Base-by-base conservation (phyloP, 345 rosid species). In the Dipteronia sinensis region DNA sequence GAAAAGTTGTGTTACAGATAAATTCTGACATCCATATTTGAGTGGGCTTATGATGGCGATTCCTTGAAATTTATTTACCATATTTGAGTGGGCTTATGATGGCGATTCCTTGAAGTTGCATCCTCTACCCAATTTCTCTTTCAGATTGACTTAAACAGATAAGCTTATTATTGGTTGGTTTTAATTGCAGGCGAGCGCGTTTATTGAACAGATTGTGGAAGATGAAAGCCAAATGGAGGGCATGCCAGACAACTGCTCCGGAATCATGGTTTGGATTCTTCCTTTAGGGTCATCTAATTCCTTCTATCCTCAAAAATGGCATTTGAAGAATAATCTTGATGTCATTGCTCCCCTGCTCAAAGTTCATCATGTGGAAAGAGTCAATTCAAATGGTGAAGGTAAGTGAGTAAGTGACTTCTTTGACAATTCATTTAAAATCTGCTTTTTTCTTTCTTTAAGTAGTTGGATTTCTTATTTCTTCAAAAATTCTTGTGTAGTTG, bases 191-290 rank as follows among this genome's bases (percentile, higher is more conserved):
- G 88, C 73, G 9, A 84, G 87, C 70, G 61, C 81, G 23, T 85
- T 89, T 55, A 72, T 91, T 10, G 91, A 91, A 77, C 91, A 88
- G 81, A 69, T 88, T 69, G 91, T 91, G 80, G 91, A 91, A 83
- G 95, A 91, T 81, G 95, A 91, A 74, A 88, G 87, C 81, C 91
- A 88, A 78, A 88, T 89, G 95, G 95, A 91, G 77, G 86, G 91
- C 79, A 80, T 88, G 27, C 79, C 42, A 51, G 84, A 80, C 17
- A 49, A 83, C 65, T 88, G 91, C 82, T 85, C 87, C n/a, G 84
- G 76, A 66, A 66, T 91, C 78, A 84, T 84, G 90, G 95, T 81
- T 53, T 89, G 93, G 95, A 79, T 71, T 67, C 80, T 80, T 61
- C 74, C 72, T 38, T 72, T 73, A 13, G 82, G 83, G 53, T 65